Conservation (phyloP, 2,329 filamentous ascomycete species). For the Ophidiomyces ophidiicola region DNA sequence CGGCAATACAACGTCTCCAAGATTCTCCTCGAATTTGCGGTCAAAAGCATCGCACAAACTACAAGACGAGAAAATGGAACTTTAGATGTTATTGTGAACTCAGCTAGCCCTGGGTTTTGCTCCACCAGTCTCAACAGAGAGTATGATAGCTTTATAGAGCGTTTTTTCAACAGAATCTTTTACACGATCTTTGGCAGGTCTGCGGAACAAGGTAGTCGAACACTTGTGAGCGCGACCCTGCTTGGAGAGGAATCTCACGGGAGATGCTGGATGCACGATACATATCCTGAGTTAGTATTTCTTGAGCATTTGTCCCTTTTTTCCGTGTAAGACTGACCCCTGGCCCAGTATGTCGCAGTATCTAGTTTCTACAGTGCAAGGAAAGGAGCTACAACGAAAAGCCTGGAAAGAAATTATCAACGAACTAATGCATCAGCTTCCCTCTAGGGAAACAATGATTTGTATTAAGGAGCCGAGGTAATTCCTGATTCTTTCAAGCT, state of each 20-base stretch:
- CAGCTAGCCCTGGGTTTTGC: conserved; percentile 36
- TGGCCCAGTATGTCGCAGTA: conserved; percentile 9
- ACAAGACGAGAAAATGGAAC: conserved; percentile 25
- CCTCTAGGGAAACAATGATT: conserved; percentile 4
- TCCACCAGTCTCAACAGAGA: conserved; percentile 32
- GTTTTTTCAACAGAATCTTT: conserved; percentile 25
- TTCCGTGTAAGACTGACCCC: background rate
- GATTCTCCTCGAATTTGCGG: conserved; percentile 32
- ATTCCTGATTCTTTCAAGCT: too few species aligned
- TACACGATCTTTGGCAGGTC: conserved; percentile 32
- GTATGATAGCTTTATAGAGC: conserved; percentile 27
- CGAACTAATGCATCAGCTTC: conserved; percentile 9
- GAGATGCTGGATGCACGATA: conserved; percentile 31
- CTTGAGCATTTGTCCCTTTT: background rate
- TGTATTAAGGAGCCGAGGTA: background rate
- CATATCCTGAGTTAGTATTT: conserved; percentile 12
- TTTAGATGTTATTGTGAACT: conserved; percentile 34
- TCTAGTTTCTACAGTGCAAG: conserved; percentile 9
- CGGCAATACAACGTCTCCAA: conserved; percentile 34
- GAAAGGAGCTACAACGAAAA: conserved; percentile 6
- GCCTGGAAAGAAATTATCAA: conserved; percentile 13
- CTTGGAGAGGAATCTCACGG: conserved; percentile 35
- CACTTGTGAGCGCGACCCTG: conserved; percentile 32
- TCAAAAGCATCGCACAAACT: conserved; percentile 28
- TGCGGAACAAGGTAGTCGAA: conserved; percentile 34